These are phyloP conservation scores for Sporothrix pallida DNA, from an alignment of 2,329 filamentous ascomycete genomes.

Conservation along the genomic window DNA sequence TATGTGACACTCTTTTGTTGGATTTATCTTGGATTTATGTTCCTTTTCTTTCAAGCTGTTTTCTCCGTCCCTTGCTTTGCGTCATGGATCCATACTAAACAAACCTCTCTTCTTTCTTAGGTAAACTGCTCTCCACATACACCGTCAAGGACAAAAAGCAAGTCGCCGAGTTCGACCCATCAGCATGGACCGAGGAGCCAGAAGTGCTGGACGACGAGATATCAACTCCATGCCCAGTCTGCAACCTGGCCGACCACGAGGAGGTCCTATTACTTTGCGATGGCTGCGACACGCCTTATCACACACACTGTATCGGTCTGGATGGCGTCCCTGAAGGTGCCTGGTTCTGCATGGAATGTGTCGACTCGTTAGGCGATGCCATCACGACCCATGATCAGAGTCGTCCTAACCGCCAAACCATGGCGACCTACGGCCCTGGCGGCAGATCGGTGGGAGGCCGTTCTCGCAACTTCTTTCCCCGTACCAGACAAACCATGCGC, in stretches of 20 bases:
- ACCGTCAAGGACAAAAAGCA: conserved; percentile 83
- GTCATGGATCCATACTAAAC: conserved; percentile 32
- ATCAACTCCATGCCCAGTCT: conserved; percentile 80
- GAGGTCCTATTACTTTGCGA: conserved; percentile 89
- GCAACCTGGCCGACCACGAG: conserved; percentile 79
- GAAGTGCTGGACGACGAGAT: conserved; percentile 77
- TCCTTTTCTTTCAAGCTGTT: not conserved
- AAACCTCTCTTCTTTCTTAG: conserved; percentile 47
- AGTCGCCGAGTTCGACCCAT: conserved; percentile 85
- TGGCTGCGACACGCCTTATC: conserved; percentile 85
- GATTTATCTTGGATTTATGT: not conserved
- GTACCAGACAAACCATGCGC: conserved; percentile 64
- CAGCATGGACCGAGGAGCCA: conserved; percentile 72
- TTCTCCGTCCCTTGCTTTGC: not conserved
- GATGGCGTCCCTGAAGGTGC: conserved; percentile 74
- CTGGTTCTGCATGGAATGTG: conserved; percentile 93
- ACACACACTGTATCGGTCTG: conserved; percentile 89
- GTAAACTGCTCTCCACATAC: conserved; percentile 63
- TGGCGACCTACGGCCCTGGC: not conserved
- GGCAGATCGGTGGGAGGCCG: conserved; percentile 26
- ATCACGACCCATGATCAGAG: conserved; percentile 41
- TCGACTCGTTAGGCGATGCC: conserved; percentile 55
- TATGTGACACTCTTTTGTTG: conserved; percentile 45
- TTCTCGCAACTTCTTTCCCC: conserved; percentile 51
- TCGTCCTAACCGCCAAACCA: not conserved